Percentiles rank a stretch among this genome's conserved stretches.
These are phyloP conservation scores for Zea luxurians DNA, from an alignment of 176 grass and related monocot species.

Conservation along the genomic window DNA sequence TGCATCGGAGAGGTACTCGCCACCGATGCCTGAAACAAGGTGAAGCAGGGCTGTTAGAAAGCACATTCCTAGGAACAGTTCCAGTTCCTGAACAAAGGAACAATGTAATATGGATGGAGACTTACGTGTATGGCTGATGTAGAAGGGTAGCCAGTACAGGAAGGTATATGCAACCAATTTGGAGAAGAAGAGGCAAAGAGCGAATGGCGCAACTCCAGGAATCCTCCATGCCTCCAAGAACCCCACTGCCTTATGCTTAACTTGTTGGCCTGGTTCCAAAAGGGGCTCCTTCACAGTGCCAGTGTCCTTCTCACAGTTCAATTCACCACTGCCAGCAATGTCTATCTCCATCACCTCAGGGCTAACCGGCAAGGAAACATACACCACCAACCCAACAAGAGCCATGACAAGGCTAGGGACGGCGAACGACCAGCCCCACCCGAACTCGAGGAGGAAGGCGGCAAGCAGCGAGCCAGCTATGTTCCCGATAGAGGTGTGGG, in stretches of 20 bases:
- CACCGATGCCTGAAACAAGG: slow-evolving; percentile 67
- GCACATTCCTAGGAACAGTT: not conserved
- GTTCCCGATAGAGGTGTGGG: slow-evolving; percentile 77
- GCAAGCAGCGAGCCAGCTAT: slow-evolving; percentile 81
- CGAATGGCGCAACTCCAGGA: slow-evolving; percentile 72
- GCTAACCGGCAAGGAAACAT: slow-evolving; percentile 61
- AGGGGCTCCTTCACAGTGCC: slow-evolving; percentile 43
- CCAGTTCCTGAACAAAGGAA: not conserved
- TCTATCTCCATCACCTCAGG: slow-evolving; percentile 60
- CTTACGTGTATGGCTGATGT: slow-evolving; percentile 87
- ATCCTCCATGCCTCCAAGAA: slow-evolving; percentile 80
- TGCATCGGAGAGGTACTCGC: slow-evolving; percentile 65
- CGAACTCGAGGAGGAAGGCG: slow-evolving; percentile 70
- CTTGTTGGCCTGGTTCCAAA: slow-evolving; percentile 56
- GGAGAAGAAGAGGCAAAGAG: slow-evolving; percentile 85
- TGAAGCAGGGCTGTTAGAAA: slow-evolving; percentile 17
- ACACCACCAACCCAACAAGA: slow-evolving; percentile 57
- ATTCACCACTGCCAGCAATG: slow-evolving; percentile 38
- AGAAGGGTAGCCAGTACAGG: slow-evolving; percentile 89
- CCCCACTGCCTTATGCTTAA: slow-evolving; percentile 54
- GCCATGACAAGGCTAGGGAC: slow-evolving; percentile 74
- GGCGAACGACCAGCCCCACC: slow-evolving; percentile 88
- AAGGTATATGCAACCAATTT: slow-evolving; percentile 89
- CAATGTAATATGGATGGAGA: not conserved
- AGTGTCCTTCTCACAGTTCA: slow-evolving; percentile 44